Percentiles rank a stretch among this genome's conserved stretches.
These are phyloP conservation scores for Dendryphion nanum DNA, from an alignment of 2,329 filamentous ascomycete genomes.

Conservation along the genomic window DNA sequence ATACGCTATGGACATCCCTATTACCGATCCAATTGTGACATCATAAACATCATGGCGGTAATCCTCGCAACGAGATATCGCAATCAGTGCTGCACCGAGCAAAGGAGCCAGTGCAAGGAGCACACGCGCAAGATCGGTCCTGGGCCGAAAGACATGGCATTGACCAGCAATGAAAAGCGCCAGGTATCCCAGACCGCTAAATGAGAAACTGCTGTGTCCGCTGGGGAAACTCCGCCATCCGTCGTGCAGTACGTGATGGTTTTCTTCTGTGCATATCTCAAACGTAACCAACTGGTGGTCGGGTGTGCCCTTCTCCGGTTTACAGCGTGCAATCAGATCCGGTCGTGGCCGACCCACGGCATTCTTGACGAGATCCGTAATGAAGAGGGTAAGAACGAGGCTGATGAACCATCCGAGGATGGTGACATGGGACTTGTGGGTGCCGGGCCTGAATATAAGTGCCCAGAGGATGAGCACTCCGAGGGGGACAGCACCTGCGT, in stretches of 20 bases:
- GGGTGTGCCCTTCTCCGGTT: conserved; percentile 61
- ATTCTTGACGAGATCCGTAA: conserved; percentile 89
- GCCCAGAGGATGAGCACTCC: conserved; percentile 66
- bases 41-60: conserved; percentile 66
- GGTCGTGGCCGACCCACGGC: conserved; percentile 79
- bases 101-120: conserved; percentile 57
- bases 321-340: conserved; percentile 85
- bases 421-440: conserved; percentile 82
- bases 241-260: conserved; percentile 71
- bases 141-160: conserved; percentile 58
- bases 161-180: conserved; percentile 68
- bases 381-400: conserved; percentile 72
- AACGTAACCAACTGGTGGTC: conserved; percentile 58
- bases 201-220: conserved; percentile 77
- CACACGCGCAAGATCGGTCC: conserved; percentile 56
- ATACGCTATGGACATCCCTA: conserved; percentile 56
- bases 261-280: conserved; percentile 69
- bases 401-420: conserved; percentile 74
- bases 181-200: conserved; percentile 74
- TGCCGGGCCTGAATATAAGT: conserved; percentile 57
- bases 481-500: conserved; percentile 72
- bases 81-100: conserved; percentile 58
- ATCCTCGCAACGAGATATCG: conserved; percentile 61
- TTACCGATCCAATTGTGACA: conserved; percentile 54
- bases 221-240: conserved; percentile 83